Percentiles rank a stretch among this genome's conserved stretches.
phyloP scores from a whole-genome alignment of 2,329 filamentous ascomycete species.

The Mariannaea elegans region DNA sequence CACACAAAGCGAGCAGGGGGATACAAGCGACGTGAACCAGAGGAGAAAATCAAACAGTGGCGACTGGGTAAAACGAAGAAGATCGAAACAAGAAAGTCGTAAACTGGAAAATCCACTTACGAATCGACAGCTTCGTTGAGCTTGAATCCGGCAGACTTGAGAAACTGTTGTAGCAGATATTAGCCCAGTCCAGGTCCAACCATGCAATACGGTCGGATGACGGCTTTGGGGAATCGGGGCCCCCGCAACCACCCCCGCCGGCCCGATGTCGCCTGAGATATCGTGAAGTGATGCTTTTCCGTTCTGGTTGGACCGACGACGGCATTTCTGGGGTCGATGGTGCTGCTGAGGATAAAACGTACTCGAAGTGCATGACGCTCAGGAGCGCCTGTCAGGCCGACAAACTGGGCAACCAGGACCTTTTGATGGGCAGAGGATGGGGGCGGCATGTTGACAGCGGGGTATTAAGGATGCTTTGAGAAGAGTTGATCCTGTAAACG shows the following conservation, averaged over 20 bases:
- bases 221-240: slow-evolving; percentile 1
- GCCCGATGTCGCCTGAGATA: slow-evolving; percentile 20
- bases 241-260: slow-evolving; percentile 31
- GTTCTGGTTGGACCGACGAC: slow-evolving; percentile 15
- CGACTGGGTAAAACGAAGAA: slow-evolving; percentile 1
- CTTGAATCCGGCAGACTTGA: slow-evolving; percentile 59
- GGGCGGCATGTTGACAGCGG: slow-evolving; percentile 46
- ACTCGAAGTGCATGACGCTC: slow-evolving; percentile 57
- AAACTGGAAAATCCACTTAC: slow-evolving; percentile 55
- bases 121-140: slow-evolving; percentile 64
- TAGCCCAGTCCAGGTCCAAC: slow-evolving; percentile 33
- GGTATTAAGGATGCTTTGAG: background rate
- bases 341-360: slow-evolving; percentile 38
- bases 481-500: slow-evolving; percentile 2
- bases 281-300: slow-evolving; percentile 19
- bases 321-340: slow-evolving; percentile 10
- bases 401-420: slow-evolving; percentile 52
- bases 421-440: slow-evolving; percentile 51
- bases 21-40: background rate
- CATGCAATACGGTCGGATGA: slow-evolving; percentile 18
- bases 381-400: slow-evolving; percentile 52
- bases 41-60: background rate
- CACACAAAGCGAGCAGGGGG: slow-evolving; percentile 8
- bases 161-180: slow-evolving; percentile 49
- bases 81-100: slow-evolving; percentile 24